A percentile compares a stretch with the other conserved stretches of the same genome.
Evolutionary conservation across 2,329 filamentous ascomycete species (phyloP).

Genomic region (Aspergillus aculeatinus): DNA sequence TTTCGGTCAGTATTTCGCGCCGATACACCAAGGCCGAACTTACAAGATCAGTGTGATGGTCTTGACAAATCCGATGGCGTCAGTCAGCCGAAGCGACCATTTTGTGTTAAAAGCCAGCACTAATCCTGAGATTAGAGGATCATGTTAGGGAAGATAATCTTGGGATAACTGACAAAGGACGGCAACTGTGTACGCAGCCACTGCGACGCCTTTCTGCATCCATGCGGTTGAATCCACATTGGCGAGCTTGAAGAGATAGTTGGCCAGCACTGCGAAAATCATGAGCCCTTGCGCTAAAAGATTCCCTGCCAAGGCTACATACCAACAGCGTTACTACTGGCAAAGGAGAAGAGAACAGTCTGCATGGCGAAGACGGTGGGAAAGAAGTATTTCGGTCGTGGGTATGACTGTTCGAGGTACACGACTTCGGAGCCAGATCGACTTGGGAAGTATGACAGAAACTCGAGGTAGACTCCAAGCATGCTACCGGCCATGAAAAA

Average conservation of each 20-base stretch:
- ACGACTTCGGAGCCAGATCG: slow-evolving; percentile 66
- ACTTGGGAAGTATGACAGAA: slow-evolving; percentile 64
- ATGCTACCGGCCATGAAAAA: slow-evolving; percentile 58
- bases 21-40: slow-evolving; percentile 14
- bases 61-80: slow-evolving; percentile 60
- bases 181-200: slow-evolving; percentile 63
- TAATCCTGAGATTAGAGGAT: slow-evolving; percentile 14
- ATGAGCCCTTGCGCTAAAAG: not conserved
- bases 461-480: slow-evolving; percentile 62
- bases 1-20: not conserved
- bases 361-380: slow-evolving; percentile 65
- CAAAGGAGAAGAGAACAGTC: slow-evolving; percentile 63
- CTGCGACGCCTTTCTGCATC: slow-evolving; percentile 66
- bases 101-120: slow-evolving; percentile 56
- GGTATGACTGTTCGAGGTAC: slow-evolving; percentile 67
- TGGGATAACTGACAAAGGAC: slow-evolving; percentile 50
- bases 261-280: slow-evolving; percentile 52
- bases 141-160: not conserved
- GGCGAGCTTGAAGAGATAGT: slow-evolving; percentile 62
- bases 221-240: slow-evolving; percentile 55
- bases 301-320: slow-evolving; percentile 25
- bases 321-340: slow-evolving; percentile 63
- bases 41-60: slow-evolving; percentile 61
- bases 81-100: slow-evolving; percentile 56
- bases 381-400: slow-evolving; percentile 63